Percentiles rank a stretch among this genome's conserved stretches.
Evolutionary conservation across 208 protist genomes (phyloP).

Genomic region (Kentomonas sorsogonicus): DNA sequence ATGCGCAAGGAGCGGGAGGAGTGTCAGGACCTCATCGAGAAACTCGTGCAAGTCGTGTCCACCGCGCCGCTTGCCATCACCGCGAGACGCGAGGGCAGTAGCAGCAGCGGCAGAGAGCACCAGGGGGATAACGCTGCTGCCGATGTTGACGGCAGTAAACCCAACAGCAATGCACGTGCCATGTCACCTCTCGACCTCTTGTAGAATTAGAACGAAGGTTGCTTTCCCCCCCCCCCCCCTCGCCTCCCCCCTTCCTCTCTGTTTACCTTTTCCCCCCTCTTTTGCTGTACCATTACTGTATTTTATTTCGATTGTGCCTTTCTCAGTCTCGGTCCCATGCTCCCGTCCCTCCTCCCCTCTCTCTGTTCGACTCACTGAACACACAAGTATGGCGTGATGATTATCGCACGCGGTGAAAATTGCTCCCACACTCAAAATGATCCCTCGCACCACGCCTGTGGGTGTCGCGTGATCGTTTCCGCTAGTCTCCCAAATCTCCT

Average conservation of each 20-base stretch:
- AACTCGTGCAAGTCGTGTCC: constrained; percentile 48
- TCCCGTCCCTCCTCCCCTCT: no score
- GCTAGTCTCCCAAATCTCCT: no score
- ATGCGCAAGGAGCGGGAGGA: constrained; percentile 43
- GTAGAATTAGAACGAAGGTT: neutral
- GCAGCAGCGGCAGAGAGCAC: neutral
- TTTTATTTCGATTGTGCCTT: constrained; percentile 1
- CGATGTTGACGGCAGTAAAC: neutral
- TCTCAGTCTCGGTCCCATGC: no score
- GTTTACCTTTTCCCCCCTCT: neutral
- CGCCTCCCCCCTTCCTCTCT: neutral
- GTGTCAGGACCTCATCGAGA: constrained; percentile 42
- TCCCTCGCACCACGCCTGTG: no score
- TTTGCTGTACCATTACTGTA: constrained; percentile 9
- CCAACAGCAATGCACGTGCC: no score
- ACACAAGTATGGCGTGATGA: no score
- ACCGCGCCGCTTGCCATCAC: constrained; percentile 20
- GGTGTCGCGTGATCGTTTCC: no score
- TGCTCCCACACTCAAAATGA: no score
- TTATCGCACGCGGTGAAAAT: no score
- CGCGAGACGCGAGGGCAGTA: constrained; percentile 14
- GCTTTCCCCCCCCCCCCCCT: neutral
- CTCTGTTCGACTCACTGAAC: no score
- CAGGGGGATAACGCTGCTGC: neutral
- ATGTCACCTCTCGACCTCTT: neutral